Conservation (phyloP, 2,329 filamentous ascomycete species). For the Acephala macrosclerotiorum region DNA sequence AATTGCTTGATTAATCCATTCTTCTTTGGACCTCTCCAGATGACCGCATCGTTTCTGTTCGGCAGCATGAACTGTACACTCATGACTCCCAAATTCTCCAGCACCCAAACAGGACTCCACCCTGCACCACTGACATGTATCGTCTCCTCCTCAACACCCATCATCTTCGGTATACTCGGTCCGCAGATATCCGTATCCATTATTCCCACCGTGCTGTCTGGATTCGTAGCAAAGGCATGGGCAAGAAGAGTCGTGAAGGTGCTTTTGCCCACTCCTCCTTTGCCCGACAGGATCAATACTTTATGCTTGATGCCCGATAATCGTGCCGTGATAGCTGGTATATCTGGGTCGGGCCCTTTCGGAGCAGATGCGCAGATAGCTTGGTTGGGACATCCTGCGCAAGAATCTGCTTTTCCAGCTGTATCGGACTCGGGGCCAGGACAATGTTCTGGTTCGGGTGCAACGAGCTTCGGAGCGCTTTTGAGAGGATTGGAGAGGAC, state of each 20-base stretch:
- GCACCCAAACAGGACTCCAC: slow-evolving; percentile 95
- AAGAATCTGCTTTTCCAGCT: slow-evolving; percentile 79
- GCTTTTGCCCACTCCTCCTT: slow-evolving; percentile 96
- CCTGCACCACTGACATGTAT: slow-evolving; percentile 90
- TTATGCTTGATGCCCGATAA: slow-evolving; percentile 87
- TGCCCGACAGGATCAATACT: slow-evolving; percentile 88
- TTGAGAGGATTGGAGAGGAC: slow-evolving; percentile 80
- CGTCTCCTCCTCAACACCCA: slow-evolving; percentile 93
- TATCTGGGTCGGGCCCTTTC: slow-evolving; percentile 94
- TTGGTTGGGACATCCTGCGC: slow-evolving; percentile 95
- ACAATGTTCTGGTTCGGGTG: slow-evolving; percentile 96
- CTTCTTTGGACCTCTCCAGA: slow-evolving; percentile 98
- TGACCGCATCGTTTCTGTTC: slow-evolving; percentile 90
- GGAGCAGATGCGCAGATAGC: slow-evolving; percentile 92
- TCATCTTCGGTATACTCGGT: slow-evolving; percentile 97
- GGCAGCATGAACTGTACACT: slow-evolving; percentile 98
- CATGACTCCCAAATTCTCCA: slow-evolving; percentile 95
- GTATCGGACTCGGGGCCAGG: slow-evolving; percentile 84
- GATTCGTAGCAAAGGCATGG: slow-evolving; percentile 86
- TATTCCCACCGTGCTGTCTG: slow-evolving; percentile 81
- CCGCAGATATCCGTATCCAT: slow-evolving; percentile 99
- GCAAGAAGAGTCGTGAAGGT: slow-evolving; percentile 90
- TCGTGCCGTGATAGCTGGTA: slow-evolving; percentile 84
- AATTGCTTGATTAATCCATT: slow-evolving; percentile 99
- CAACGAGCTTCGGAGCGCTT: slow-evolving; percentile 82